Evolutionary conservation across 192 early-diverging fungal genomes (phyloP), one percentile per base, ranked within the genome.

Genomic region (Cetraspora pellucida): DNA sequence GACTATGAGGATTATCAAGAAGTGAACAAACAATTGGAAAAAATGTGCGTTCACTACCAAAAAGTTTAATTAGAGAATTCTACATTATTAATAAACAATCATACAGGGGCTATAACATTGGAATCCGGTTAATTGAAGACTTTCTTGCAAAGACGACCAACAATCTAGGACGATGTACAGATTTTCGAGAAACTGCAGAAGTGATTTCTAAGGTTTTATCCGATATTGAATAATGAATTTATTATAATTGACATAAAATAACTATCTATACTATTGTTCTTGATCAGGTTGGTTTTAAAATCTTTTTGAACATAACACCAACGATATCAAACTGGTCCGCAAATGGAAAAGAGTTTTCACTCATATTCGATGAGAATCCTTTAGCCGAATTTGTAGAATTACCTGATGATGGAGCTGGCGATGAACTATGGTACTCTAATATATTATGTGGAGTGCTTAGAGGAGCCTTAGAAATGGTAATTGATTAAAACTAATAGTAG

Each of bases 311-410:
- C 78, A 93, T 98, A 43, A 85, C 92, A 37, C 98, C 98, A 0
- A 86, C 84, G 2, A 83, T 99, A 31, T 79, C 94, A 19, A 93
- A 92, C 73, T 94, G 92, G 89, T 92, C 94, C 9, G 52, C 88
- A 8, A 95, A 98, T 81, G 81, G 78, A 10, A 91, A 92, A 73
- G 96, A 97, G 80, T 98, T 97, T 74, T 97, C 96, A n/a, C 81
- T 99, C 9, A 81, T 96, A 1, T 76, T 99, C 31, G 97, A 98
- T 30, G 97, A 98, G 46, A 99, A 99, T 77, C 98, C 98, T 10
- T 83, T 99, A 59, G 90, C 96, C 66, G 98, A 99, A 77, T 98
- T 95, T 89, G 96, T 98, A 37, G 98, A 99, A 80, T 86, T 99
- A 64, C 98, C 98, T 13, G 90, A 93, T 25, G 91, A 92, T 76